A percentile compares a stretch with the other conserved stretches of the same genome.
Conservation (phyloP, 1,284 basidiomycete species). For the Vanrija sp. region DNA sequence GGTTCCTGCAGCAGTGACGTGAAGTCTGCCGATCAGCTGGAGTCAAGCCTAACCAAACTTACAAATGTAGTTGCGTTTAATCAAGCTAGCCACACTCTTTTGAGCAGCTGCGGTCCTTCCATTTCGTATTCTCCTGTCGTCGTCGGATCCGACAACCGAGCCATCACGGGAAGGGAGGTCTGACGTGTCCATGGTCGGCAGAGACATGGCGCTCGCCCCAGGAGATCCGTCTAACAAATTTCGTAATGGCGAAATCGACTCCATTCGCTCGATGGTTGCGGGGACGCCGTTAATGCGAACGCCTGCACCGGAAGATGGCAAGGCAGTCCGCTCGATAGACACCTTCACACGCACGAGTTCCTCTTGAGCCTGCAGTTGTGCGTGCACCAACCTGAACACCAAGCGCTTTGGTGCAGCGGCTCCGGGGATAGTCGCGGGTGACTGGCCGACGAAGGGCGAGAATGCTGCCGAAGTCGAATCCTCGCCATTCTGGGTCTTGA, state of each 20-base stretch:
- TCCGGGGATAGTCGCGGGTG: conserved; percentile 42
- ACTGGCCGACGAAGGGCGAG: conserved; percentile 62
- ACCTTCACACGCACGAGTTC: conserved; percentile 75
- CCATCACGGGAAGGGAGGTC: conserved; percentile 16
- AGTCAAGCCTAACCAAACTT: conserved; percentile 4
- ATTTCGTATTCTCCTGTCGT: conserved; percentile 1
- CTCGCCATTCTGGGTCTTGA: conserved; percentile 66
- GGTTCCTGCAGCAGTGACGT: conserved; percentile 95
- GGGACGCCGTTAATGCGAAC: conserved; percentile 79
- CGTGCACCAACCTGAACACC: conserved; percentile 66
- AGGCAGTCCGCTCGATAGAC: conserved; percentile 68
- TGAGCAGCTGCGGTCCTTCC: conserved; percentile 64
- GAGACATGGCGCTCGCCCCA: conserved; percentile 38
- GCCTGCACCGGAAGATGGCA: conserved; percentile 41
- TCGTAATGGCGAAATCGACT: conserved; percentile 8
- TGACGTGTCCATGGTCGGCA: conserved; percentile 33
- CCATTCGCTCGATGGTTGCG: conserved; percentile 58
- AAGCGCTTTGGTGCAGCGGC: conserved; percentile 57
- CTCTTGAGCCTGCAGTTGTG: conserved; percentile 54
- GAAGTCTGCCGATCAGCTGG: conserved; percentile 58
- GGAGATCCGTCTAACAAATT: conserved; percentile 39
- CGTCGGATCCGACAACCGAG: conserved; percentile 14
- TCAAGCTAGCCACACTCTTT: conserved; percentile 74
- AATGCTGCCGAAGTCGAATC: conserved; percentile 60
- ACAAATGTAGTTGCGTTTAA: conserved; percentile 89